Conservation (phyloP, 306 rosid species). For the Cucurbita argyrosperma region DNA sequence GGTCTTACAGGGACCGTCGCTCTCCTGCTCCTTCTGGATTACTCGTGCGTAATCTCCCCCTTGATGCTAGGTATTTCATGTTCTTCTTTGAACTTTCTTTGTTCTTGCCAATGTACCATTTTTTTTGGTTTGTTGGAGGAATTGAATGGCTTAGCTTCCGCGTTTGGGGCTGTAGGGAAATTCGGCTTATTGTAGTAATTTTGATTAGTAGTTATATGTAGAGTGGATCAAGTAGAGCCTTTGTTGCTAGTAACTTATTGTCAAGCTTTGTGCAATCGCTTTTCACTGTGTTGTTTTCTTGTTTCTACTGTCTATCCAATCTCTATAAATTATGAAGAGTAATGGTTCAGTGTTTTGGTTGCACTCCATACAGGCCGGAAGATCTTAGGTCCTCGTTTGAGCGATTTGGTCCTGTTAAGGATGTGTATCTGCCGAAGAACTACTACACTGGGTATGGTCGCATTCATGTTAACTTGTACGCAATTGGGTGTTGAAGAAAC, state of each 20-base stretch:
- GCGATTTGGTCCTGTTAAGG: slow-evolving; percentile 94
- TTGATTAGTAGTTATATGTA: not conserved
- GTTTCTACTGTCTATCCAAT: not conserved
- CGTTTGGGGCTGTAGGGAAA: not conserved
- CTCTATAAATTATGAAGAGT: not conserved
- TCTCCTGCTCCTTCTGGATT: slow-evolving; percentile 90
- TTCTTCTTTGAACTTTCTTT: not conserved
- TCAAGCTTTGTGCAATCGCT: not conserved
- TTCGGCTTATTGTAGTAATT: not conserved
- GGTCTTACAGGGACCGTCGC: slow-evolving; percentile 70
- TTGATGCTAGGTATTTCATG: slow-evolving; percentile 54
- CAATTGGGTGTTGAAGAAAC: not conserved
- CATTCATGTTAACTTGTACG: not conserved
- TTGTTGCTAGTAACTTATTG: not conserved
- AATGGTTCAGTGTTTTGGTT: not conserved
- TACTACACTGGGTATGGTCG: slow-evolving; percentile 66
- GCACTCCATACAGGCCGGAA: slow-evolving; percentile 41
- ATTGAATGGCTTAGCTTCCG: not conserved
- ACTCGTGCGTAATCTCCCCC: slow-evolving; percentile 94
- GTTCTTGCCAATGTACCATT: not conserved
- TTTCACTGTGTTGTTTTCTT: not conserved
- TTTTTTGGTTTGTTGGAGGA: not conserved
- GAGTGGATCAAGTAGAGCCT: not conserved
- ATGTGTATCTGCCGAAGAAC: slow-evolving; percentile 92
- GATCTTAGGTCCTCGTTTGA: slow-evolving; percentile 81